Evolutionary conservation across 2,329 filamentous ascomycete genomes (phyloP), one percentile per base, ranked within the genome.

Genomic region (Sporothrix protearum): DNA sequence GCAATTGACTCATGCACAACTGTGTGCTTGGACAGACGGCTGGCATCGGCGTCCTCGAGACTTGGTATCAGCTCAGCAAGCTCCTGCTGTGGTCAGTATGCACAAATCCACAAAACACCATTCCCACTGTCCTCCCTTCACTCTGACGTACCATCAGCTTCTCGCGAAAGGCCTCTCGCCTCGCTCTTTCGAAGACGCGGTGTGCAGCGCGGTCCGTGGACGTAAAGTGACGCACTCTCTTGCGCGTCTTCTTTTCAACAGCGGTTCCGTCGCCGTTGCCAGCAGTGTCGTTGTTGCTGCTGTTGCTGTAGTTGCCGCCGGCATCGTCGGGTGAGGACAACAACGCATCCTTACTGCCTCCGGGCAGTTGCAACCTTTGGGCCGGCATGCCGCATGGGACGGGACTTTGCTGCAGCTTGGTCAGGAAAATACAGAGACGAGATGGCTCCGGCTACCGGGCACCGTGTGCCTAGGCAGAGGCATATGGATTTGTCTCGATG

Each of bases 121-220:
- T 3, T 19, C 30, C 16, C 19, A 19, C 36, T 51, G 49, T 14
- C 36, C 55, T 28, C 9, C 14, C 14, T n/a, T n/a, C n/a, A n/a
- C n/a, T n/a, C n/a, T n/a, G n/a, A 64, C 71, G 6, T 33, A 72
- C 71, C 0, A 72, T 63, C 25, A 73, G 55, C 55, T 68, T 36
- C 64, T 73, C 68, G 8, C 71, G 71, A 51, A 73, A 73, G 3
- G 71, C 71, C 36, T 73, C 71, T 16, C 71, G 71, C 14, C 71
- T 53, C 47, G 55, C 63, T 28, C 68, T 53, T 55, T 73, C 71
- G 69, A 73, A 69, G 6, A 73, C 69, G 51, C 71, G 68, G 47
- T 73, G 71, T 7, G 69, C 71, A 1, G 71, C 71, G 22, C 71
- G 68, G 64, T 73, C 71, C 55, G 55, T 45, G 28, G 71, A 45